Percentiles rank a stretch among this genome's conserved stretches.
Evolutionary conservation across 1,284 basidiomycete genomes (phyloP).

Genomic region (Marasmius sp.): DNA sequence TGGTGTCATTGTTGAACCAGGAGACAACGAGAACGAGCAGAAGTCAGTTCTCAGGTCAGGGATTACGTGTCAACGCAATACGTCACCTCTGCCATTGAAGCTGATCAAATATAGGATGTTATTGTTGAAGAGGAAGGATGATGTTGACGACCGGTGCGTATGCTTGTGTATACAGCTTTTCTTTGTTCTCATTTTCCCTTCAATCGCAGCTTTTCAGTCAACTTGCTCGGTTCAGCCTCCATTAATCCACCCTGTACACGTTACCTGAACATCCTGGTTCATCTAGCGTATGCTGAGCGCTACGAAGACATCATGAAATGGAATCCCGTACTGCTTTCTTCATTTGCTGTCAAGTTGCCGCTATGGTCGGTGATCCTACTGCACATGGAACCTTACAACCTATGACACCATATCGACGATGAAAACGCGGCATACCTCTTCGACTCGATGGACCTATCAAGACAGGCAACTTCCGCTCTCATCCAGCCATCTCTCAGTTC

Average conservation of each 20-base stretch:
- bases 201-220: slow-evolving; percentile 13
- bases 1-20: slow-evolving; percentile 11
- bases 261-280: slow-evolving; percentile 10
- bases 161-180: background rate
- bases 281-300: slow-evolving; percentile 18
- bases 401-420: slow-evolving; percentile 24
- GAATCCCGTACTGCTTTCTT: slow-evolving; percentile 19
- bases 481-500: slow-evolving; percentile 53
- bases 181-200: background rate
- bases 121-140: slow-evolving; percentile 8
- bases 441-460: slow-evolving; percentile 14
- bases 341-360: slow-evolving; percentile 23
- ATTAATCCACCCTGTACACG: slow-evolving; percentile 10
- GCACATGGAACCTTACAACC: slow-evolving; percentile 27
- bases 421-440: slow-evolving; percentile 10
- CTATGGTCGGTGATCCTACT: slow-evolving; percentile 23
- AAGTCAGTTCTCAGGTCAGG: slow-evolving; percentile 1
- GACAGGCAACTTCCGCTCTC: slow-evolving; percentile 52
- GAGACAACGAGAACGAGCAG: slow-evolving; percentile 3
- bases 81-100: slow-evolving; percentile 4
- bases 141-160: slow-evolving; percentile 11
- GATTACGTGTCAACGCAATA: slow-evolving; percentile 5
- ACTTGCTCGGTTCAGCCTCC: slow-evolving; percentile 6
- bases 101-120: slow-evolving; percentile 10
- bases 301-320: slow-evolving; percentile 18